A percentile compares a stretch with the other conserved stretches of the same genome.
Conservation (phyloP, 352 stramenopile species). For the Ophiocytium majus region DNA sequence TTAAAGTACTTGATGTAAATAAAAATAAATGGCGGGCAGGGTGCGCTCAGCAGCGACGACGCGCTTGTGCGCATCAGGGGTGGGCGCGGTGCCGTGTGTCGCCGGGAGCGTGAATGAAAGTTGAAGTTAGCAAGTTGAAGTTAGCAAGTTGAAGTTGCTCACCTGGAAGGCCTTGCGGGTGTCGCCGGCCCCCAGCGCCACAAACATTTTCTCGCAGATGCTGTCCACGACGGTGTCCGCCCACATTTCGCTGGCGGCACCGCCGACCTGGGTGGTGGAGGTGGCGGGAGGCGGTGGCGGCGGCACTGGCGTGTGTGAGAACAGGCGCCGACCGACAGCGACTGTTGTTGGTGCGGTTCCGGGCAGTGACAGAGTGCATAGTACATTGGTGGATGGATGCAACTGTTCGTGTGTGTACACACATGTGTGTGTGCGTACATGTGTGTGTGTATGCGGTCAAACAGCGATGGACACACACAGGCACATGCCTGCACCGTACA, state of each 20-base stretch:
- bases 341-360: no score
- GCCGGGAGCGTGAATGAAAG: no score
- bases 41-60: no score
- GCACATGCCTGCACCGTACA: no score
- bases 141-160: no score
- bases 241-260: constrained; percentile 75
- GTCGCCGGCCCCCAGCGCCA: constrained; percentile 78
- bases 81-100: no score
- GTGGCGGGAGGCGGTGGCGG: neutral
- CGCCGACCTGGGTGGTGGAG: constrained; percentile 17
- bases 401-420: neutral
- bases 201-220: constrained; percentile 86
- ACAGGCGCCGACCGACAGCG: neutral
- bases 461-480: no score
- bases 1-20: no score
- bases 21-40: no score
- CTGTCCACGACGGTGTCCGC: constrained; percentile 80
- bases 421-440: neutral
- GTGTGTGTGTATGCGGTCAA: neutral
- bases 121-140: no score
- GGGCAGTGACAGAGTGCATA: neutral
- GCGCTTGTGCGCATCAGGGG: no score
- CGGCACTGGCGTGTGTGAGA: neutral
- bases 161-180: constrained; percentile 78
- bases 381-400: neutral